Evolutionary conservation across 202 grass and related monocot genomes (phyloP).

Genomic region (Bolboschoenoplectus hybrid): DNA sequence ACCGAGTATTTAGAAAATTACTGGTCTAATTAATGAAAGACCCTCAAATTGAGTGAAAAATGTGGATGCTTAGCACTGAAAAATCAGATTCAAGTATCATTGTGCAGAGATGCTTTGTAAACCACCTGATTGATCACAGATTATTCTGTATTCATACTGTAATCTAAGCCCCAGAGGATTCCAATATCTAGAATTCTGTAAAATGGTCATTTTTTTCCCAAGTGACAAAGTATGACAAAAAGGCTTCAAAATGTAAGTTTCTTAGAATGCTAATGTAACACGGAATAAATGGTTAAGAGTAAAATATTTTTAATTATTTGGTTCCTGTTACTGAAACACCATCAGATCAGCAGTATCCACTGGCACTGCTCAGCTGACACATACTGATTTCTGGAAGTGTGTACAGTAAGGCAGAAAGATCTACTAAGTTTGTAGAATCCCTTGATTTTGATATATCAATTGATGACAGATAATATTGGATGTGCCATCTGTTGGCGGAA

Average conservation of each 20-base stretch:
- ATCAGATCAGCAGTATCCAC: not conserved
- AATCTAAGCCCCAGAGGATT: not conserved
- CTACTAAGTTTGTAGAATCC: not conserved
- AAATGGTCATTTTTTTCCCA: not conserved
- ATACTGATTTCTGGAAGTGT: not conserved
- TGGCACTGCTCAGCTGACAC: not conserved
- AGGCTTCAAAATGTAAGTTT: not conserved
- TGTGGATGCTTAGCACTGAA: not conserved
- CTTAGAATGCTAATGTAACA: not conserved
- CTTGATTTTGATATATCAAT: not conserved
- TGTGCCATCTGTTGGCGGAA: constrained; percentile 91
- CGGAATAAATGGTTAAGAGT: not conserved
- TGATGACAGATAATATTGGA: constrained; percentile 80
- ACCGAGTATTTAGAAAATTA: not conserved
- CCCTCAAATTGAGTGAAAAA: not conserved
- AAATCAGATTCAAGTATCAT: not conserved
- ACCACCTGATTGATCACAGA: not conserved
- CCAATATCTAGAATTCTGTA: not conserved
- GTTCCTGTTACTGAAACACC: not conserved
- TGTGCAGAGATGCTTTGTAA: not conserved
- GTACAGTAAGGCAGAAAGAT: not conserved
- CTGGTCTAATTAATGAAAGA: not conserved
- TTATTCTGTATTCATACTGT: not conserved
- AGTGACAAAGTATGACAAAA: not conserved
- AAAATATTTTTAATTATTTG: not conserved